Conservation (phyloP, 345 rosid species). For the Eucalyptus leucophloia region DNA sequence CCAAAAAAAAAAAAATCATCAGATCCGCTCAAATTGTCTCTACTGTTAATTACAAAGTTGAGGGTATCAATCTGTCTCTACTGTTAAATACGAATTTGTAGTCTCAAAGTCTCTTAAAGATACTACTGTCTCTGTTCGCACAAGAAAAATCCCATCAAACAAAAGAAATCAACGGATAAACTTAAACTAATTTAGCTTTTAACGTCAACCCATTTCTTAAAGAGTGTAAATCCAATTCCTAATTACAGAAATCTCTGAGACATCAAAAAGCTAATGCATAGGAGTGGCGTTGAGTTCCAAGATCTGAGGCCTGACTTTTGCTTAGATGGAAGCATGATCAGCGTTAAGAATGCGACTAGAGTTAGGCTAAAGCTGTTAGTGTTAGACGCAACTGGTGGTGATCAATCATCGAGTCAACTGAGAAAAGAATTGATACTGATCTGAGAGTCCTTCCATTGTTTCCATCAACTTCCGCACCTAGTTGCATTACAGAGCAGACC, state of each 20-base stretch:
- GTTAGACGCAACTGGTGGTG: background rate
- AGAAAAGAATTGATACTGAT: background rate
- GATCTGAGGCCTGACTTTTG: background rate
- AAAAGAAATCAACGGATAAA: too few species aligned
- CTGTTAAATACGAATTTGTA: too few species aligned
- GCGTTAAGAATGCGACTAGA: accelerated
- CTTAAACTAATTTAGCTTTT: too few species aligned
- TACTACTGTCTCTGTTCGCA: background rate
- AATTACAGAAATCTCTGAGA: background rate
- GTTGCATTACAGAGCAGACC: background rate
- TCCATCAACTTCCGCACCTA: background rate
- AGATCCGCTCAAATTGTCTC: too few species aligned
- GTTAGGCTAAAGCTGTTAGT: background rate
- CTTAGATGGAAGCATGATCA: background rate
- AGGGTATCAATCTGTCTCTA: too few species aligned
- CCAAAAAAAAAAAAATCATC: too few species aligned
- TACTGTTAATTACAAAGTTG: too few species aligned
- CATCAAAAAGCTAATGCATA: background rate
- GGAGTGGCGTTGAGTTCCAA: background rate
- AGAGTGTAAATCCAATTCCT: too few species aligned
- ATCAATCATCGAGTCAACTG: background rate
- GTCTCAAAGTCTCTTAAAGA: background rate
- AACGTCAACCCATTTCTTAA: too few species aligned
- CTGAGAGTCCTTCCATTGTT: accelerated
- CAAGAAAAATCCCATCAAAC: too few species aligned